These are phyloP conservation scores for Nicotiana otophora DNA, from an alignment of 257 asterid genomes.

Conservation along the genomic window DNA sequence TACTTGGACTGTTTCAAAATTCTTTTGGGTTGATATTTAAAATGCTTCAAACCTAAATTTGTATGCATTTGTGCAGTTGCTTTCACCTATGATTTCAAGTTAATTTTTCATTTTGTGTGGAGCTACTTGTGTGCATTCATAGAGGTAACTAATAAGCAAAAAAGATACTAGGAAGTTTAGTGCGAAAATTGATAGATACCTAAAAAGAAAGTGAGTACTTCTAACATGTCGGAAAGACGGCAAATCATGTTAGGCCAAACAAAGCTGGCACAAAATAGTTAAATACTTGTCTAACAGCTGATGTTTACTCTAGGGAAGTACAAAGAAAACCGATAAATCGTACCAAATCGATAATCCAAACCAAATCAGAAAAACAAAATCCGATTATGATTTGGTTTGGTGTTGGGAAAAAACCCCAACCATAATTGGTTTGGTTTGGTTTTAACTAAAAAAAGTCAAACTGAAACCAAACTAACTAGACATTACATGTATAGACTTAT, in stretches of 20 bases:
- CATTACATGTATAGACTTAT: no score
- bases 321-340: no score
- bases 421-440: no score
- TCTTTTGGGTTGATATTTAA: not conserved
- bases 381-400: no score
- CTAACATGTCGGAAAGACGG: not conserved
- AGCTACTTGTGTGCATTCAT: not conserved
- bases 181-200: not conserved
- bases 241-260: not conserved
- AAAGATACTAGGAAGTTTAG: not conserved
- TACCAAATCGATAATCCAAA: no score
- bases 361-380: no score
- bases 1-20: not conserved
- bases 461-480: no score
- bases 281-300: no score
- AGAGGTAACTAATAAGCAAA: not conserved
- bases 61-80: not conserved
- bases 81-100: not conserved
- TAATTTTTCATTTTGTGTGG: not conserved
- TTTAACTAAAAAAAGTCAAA: no score
- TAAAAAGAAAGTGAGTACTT: not conserved
- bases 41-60: not conserved
- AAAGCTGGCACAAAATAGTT: not conserved
- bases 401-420: no score
- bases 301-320: no score